phyloP scores from a whole-genome alignment of 805 yeast species.

The Wilhelminamyces savonicus region DNA sequence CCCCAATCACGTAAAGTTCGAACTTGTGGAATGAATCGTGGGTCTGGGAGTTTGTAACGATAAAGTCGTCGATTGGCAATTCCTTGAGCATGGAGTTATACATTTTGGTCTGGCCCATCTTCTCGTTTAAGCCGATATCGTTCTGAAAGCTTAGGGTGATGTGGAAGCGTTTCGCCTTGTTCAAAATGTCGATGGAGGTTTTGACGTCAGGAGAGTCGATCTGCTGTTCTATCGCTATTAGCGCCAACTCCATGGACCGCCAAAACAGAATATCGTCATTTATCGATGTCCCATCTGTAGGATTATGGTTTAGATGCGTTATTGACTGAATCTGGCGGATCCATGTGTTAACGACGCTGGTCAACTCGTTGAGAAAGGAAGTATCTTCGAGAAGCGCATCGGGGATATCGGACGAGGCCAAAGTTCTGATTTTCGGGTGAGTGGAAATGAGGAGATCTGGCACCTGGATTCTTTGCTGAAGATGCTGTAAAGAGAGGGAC shows the following conservation, averaged over 20 bases:
- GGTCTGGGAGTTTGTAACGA: conserved; percentile 10
- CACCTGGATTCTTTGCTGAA: conserved; percentile 60
- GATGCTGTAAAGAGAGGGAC: conserved; percentile 56
- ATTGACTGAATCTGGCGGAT: conserved; percentile 53
- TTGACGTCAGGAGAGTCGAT: conserved; percentile 47
- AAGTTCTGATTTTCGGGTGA: conserved; percentile 40
- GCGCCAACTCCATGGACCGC: conserved; percentile 61
- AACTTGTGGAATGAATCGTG: conserved; percentile 34
- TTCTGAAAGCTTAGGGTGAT: conserved; percentile 67
- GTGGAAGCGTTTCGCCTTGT: conserved; percentile 71
- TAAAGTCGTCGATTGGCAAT: conserved; percentile 58
- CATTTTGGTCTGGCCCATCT: conserved; percentile 43
- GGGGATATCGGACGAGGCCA: conserved; percentile 13
- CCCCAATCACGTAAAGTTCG: conserved; percentile 34
- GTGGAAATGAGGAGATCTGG: conserved; percentile 54
- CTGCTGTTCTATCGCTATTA: conserved; percentile 53
- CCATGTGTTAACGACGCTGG: conserved; percentile 70
- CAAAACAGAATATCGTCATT: conserved; percentile 72
- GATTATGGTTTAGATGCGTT: conserved; percentile 46
- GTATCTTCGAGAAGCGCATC: conserved; percentile 42
- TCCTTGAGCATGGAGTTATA: conserved; percentile 63
- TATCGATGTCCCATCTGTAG: conserved; percentile 46
- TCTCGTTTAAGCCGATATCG: conserved; percentile 61
- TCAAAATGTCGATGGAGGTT: conserved; percentile 54
- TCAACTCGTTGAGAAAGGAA: conserved; percentile 59